Base-by-base conservation (phyloP, 805 yeast genomes). In the Candida nonsorbophila region DNA sequence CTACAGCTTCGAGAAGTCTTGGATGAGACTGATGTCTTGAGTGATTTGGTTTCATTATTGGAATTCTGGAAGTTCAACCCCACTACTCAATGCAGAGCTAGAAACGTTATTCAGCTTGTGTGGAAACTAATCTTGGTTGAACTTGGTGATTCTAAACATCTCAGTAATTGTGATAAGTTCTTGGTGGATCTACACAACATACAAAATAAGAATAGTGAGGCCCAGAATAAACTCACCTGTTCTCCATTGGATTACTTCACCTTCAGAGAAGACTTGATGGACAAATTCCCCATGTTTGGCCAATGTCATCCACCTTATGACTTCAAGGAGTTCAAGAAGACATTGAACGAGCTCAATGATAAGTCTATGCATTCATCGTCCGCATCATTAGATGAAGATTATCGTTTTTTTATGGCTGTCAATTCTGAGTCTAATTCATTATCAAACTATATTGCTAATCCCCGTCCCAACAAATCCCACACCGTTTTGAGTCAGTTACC, bases 241-340 rank as follows among this genome's bases (percentile, higher is more conserved):
- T 78, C 95, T 1, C 95, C 95, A 0, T 54, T 84, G n/a, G 95
- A 88, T 40, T 90, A 84, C 48, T 79, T 77, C 45, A 76, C 83
- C 5, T 87, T 84, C 47, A 66, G 86, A 37, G 84, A 83, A 29
- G 94, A 85, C 36, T 51, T 88, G 3, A 52, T 67, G 4, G 72
- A 85, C 7, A 70, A 94, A 37, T 90, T 77, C 48, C 97, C 98
- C 0, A 58, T 84, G 4, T 79, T 4, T 74, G 82, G 9, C 77
- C 79, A 72, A 3, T 77, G 82, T 0, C 50, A 7, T 10, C 7
- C 7, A 7, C 29, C 27, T 8, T 32, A 21, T 28, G 49, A 47
- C 21, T 41, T 42, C 25, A 25, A 33, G 11, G 46, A 47, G 2
- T 39, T 45, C 14, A 28, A 37, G 6, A 30, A 28, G 16, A 64